Percentiles rank a stretch among this genome's conserved stretches.
Evolutionary conservation across 192 early-diverging fungal genomes (phyloP).

Genomic region (Rhizophagus clarus): DNA sequence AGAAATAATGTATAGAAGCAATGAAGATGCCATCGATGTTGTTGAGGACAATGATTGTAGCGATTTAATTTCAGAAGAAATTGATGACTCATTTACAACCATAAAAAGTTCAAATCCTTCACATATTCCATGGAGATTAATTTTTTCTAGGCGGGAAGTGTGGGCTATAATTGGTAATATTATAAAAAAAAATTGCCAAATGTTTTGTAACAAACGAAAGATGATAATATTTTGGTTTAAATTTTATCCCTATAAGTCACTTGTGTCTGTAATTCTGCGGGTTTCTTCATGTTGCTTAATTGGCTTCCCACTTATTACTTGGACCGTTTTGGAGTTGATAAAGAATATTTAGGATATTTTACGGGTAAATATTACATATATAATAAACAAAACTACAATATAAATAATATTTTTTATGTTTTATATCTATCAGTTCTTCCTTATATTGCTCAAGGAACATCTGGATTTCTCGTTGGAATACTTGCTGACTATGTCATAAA

Average conservation of each 20-base stretch:
- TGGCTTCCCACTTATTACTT: conserved; percentile 46
- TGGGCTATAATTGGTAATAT: conserved; percentile 1
- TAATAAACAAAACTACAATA: background rate
- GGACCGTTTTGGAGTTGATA: conserved; percentile 42
- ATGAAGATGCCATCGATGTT: background rate
- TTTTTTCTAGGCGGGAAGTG: conserved; percentile 13
- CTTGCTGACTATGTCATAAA: conserved; percentile 39
- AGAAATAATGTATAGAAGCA: background rate
- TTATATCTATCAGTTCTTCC: conserved; percentile 33
- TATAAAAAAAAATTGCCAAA: no score
- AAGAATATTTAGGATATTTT: conserved; percentile 42
- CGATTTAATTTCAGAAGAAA: background rate
- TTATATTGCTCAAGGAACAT: conserved; percentile 33
- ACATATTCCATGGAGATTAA: conserved; percentile 17
- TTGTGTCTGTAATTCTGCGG: conserved; percentile 37
- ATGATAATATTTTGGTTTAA: no score
- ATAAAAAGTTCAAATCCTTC: background rate
- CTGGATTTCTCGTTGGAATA: conserved; percentile 37
- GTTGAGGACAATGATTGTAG: background rate
- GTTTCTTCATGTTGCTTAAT: conserved; percentile 42
- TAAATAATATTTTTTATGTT: background rate
- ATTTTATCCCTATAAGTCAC: background rate
- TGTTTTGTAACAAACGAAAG: no score
- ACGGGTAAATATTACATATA: conserved; percentile 31
- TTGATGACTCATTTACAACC: background rate